A percentile compares a stretch with the other conserved stretches of the same genome.
phyloP scores from a whole-genome alignment of 2,329 filamentous ascomycete species.

The Aspergillus carbonarius region DNA sequence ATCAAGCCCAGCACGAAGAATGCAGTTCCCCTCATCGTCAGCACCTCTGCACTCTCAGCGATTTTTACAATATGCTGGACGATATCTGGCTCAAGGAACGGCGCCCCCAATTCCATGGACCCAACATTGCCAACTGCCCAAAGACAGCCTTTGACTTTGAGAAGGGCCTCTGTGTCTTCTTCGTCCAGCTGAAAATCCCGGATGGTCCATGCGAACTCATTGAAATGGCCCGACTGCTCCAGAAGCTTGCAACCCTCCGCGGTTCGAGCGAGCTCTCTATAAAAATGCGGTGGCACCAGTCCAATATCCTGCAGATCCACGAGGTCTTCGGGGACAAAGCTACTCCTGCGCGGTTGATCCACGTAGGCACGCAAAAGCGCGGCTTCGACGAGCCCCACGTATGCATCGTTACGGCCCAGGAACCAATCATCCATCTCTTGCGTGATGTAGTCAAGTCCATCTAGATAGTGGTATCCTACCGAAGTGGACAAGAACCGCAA shows the following conservation, averaged over 20 bases:
- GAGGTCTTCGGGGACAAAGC: slow-evolving; percentile 55
- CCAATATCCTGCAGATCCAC: slow-evolving; percentile 58
- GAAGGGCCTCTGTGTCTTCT: slow-evolving; percentile 78
- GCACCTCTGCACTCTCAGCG: slow-evolving; percentile 80
- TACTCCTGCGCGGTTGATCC: slow-evolving; percentile 52
- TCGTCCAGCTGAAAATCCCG: slow-evolving; percentile 81
- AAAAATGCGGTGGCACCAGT: slow-evolving; percentile 92
- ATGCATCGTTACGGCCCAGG: slow-evolving; percentile 91
- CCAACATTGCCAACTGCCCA: slow-evolving; percentile 99
- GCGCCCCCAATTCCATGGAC: slow-evolving; percentile 94
- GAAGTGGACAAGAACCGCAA: slow-evolving; percentile 93
- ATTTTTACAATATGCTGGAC: slow-evolving; percentile 85
- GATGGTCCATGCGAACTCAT: slow-evolving; percentile 87
- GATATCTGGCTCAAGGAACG: slow-evolving; percentile 86
- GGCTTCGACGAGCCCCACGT: slow-evolving; percentile 92
- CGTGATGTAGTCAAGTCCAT: slow-evolving; percentile 96
- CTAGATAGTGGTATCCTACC: slow-evolving; percentile 95
- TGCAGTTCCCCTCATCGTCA: slow-evolving; percentile 91
- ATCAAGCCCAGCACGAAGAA: slow-evolving; percentile 95
- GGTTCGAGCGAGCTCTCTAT: slow-evolving; percentile 89
- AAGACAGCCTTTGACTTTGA: slow-evolving; percentile 93
- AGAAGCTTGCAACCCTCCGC: slow-evolving; percentile 87
- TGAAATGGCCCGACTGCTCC: slow-evolving; percentile 91
- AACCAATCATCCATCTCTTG: slow-evolving; percentile 99
- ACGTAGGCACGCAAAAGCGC: slow-evolving; percentile 81